A percentile compares a stretch with the other conserved stretches of the same genome.
Evolutionary conservation across 345 rosid species (phyloP).

Genomic region (Melaleuca quinquenervia): DNA sequence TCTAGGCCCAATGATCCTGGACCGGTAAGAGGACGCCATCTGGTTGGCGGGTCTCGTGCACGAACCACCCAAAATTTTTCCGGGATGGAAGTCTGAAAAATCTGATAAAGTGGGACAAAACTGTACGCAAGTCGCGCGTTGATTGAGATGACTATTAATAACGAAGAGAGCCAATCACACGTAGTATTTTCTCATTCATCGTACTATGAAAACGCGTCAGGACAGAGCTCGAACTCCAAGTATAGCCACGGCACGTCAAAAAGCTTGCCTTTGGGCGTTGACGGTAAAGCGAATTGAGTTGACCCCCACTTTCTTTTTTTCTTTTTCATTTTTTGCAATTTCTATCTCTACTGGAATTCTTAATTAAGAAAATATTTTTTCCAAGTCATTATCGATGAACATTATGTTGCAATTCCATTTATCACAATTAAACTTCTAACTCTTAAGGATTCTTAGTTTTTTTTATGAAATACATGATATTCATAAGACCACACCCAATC

Average conservation of each 20-base stretch:
- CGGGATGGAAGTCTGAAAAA: too few relatives aligned
- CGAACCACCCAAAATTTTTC: too few relatives aligned
- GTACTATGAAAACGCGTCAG: background rate
- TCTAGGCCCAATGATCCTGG: too few relatives aligned
- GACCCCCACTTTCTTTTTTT: background rate
- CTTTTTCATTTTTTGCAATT: background rate
- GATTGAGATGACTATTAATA: too few relatives aligned
- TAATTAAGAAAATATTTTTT: background rate
- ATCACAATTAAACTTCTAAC: background rate
- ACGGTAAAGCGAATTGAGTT: too few relatives aligned
- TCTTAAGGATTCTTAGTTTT: background rate
- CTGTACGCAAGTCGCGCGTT: too few relatives aligned
- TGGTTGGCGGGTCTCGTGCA: too few relatives aligned
- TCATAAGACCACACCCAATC: rapidly evolving
- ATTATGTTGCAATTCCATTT: background rate
- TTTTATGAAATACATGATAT: background rate
- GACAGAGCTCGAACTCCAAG: background rate
- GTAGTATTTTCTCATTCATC: background rate
- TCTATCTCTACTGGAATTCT: background rate
- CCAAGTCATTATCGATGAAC: background rate
- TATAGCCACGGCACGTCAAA: too few relatives aligned
- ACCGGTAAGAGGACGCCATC: too few relatives aligned
- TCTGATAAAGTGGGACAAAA: too few relatives aligned
- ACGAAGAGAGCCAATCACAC: too few relatives aligned
- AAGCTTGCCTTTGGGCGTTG: too few relatives aligned